Base-by-base conservation (phyloP, 2,329 filamentous ascomycete species). In the Diplodia sapinea region DNA sequence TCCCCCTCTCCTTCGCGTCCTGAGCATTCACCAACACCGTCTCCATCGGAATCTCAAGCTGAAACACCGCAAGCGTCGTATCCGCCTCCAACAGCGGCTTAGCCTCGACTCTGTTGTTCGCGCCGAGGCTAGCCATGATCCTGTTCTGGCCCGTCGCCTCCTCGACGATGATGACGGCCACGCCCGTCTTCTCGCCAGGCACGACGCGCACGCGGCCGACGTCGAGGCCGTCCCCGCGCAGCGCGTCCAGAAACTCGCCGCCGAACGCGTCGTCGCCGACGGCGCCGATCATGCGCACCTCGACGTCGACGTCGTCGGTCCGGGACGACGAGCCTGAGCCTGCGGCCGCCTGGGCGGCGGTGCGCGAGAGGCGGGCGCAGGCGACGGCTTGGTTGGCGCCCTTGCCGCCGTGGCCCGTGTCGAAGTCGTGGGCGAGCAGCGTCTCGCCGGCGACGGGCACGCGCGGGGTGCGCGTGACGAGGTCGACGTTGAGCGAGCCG, bases 301-400 rank as follows among this genome's bases (percentile, higher is more conserved):
- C 75, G 38, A 83, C 77, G 71, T 77, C 75, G 36, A 23, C n/a
- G n/a, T n/a, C 23, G 23, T 26, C 23, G 23, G 23, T 26, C 23
- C 23, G 23, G 23, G 23, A 26, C 23, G 23, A 26, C 23, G 23
- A 26, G n/a, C n/a, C n/a, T 2, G 23, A 26, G 31, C 8, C 31
- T 33, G 31, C 31, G 31, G 6, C 31, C 17, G 75, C 74, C 67
- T 77, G 74, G 7, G 72, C 52, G 65, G 75, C 71, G 2, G 82
- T 82, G 33, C 90, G 86, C 0, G 92, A 95, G 62, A 96, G 87
- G 70, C 94, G 91, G 62, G 90, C 91, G 80, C 91, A 93, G 29
- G 93, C 93, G 67, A 97, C 91, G 69, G 93, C 94, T 82, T 98
- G 94, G 82, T 98, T 98, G 69, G 94, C 93, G 71, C 94, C 94